These are phyloP conservation scores for Nepenthes alata DNA, from an alignment of 179 eudicot species.

Conservation along the genomic window DNA sequence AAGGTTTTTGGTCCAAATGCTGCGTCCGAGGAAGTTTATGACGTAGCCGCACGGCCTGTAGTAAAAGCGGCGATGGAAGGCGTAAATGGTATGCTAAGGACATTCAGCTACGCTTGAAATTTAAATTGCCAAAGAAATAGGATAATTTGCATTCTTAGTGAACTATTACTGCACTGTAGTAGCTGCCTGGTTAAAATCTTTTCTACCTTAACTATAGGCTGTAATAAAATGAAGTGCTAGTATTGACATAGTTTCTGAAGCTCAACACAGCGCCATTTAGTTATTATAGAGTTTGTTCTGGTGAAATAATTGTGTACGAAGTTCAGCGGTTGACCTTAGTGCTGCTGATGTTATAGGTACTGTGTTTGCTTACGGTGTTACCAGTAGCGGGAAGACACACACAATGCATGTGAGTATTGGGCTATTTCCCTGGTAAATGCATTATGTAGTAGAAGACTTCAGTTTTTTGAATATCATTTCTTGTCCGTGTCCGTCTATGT, in stretches of 20 bases:
- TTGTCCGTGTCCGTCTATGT: not conserved
- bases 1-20: conserved; percentile 84
- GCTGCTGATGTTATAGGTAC: conserved; percentile 53
- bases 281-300: not conserved
- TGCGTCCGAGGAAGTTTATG: conserved; percentile 73
- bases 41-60: conserved; percentile 93
- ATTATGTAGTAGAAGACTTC: not conserved
- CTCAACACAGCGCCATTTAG: not conserved
- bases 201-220: no score
- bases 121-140: no score
- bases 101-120: no score
- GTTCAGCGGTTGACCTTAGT: not conserved
- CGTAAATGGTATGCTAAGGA: conserved; percentile 53
- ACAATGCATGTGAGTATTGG: conserved; percentile 88
- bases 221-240: no score
- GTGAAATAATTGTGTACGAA: not conserved
- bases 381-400: conserved; percentile 99
- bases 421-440: not conserved
- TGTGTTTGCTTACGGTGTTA: conserved; percentile 51
- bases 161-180: no score
- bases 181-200: no score
- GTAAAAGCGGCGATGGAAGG: conserved; percentile 97
- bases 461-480: not conserved
- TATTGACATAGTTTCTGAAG: no score
- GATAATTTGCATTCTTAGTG: no score